phyloP scores from a whole-genome alignment of 169 alveolate genomes.

The Besnoitia besnoiti region DNA sequence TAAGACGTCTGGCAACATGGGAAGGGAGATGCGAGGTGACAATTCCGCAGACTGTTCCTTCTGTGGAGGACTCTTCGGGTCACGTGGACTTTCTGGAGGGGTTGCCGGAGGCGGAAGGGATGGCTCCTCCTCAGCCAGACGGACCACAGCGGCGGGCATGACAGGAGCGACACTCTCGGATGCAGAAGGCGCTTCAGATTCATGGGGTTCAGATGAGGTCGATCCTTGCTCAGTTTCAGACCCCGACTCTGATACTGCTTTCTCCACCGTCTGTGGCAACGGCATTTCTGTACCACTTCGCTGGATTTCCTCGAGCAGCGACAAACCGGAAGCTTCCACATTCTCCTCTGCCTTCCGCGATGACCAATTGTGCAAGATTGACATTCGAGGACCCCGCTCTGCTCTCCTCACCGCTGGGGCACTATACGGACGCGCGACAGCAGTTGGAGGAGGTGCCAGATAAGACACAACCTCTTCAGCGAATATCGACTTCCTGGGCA shows the following conservation, averaged over 20 bases:
- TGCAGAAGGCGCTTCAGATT: neutral
- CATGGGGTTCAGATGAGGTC: neutral
- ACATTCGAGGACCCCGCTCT: neutral
- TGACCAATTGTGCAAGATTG: neutral
- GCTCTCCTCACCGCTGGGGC: neutral
- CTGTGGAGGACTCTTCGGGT: neutral
- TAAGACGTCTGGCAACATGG: neutral
- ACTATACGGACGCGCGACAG: neutral
- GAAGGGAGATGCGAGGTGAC: neutral
- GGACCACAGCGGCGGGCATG: neutral
- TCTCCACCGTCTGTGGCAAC: neutral
- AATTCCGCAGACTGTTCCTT: neutral
- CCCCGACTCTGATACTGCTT: neutral
- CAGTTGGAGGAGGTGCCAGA: neutral
- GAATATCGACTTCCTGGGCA: neutral
- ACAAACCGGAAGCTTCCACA: neutral
- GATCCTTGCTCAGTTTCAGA: neutral
- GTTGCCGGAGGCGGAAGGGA: neutral
- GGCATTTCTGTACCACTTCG: neutral
- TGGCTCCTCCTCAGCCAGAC: neutral
- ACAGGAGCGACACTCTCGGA: neutral
- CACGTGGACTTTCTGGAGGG: neutral
- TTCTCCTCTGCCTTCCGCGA: neutral
- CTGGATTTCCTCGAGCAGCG: conserved; percentile 3
- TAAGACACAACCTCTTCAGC: neutral